Percentiles rank a stretch among this genome's conserved stretches.
Conservation (phyloP, 768 basidiomycete genomes). For the Leccinum fibrillosum region DNA sequence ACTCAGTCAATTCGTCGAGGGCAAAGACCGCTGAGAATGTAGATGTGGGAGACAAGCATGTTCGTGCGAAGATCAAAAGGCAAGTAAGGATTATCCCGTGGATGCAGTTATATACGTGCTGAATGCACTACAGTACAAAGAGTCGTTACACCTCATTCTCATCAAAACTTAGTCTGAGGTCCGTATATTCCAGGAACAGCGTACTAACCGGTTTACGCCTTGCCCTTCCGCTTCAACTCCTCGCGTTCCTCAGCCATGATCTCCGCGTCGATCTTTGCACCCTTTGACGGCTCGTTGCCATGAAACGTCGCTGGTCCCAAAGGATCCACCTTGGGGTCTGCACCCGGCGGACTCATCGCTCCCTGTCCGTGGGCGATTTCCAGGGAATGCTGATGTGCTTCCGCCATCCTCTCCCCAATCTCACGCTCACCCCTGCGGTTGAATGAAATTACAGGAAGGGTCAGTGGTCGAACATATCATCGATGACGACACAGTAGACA, state of each 20-base stretch:
- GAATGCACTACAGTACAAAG: not conserved
- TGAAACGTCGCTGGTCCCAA: constrained; percentile 48
- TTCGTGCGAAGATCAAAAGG: too few species aligned
- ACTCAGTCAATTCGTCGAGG: not conserved
- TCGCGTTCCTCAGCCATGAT: constrained; percentile 52
- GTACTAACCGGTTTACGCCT: constrained; percentile 13
- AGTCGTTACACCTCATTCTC: not conserved
- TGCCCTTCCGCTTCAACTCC: constrained; percentile 42
- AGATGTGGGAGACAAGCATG: too few species aligned
- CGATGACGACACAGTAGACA: not conserved
- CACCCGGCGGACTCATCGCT: constrained; percentile 25
- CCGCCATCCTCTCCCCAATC: constrained; percentile 36
- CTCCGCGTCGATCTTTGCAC: constrained; percentile 57
- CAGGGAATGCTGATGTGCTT: constrained; percentile 32
- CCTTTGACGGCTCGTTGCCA: constrained; percentile 55
- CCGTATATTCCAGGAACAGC: not conserved
- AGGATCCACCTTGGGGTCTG: constrained; percentile 41
- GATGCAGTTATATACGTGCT: not conserved
- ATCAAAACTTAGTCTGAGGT: not conserved
- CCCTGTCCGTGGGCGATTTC: constrained; percentile 25
- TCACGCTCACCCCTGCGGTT: constrained; percentile 41
- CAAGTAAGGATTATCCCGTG: not conserved
- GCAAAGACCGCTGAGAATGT: too few species aligned
- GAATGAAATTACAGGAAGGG: not conserved
- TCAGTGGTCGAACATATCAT: not conserved